Percentiles rank a stretch among this genome's conserved stretches.
Conservation (phyloP, 2,329 filamentous ascomycete genomes). For the Alternaria sp. region DNA sequence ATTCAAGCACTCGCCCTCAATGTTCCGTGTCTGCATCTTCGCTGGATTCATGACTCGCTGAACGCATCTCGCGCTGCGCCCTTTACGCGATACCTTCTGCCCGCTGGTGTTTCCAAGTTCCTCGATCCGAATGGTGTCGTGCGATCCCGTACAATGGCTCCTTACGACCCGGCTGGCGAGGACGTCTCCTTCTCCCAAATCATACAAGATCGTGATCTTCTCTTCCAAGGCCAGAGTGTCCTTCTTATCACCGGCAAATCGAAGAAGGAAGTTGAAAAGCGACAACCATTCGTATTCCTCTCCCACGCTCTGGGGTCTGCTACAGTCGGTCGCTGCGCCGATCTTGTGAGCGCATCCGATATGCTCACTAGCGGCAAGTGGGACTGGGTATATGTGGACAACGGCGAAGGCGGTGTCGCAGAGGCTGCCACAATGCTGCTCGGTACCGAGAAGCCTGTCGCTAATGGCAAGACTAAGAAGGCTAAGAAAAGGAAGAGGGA, state of each 20-base stretch:
- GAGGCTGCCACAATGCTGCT: slow-evolving; percentile 62
- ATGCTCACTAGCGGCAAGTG: slow-evolving; percentile 66
- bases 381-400: slow-evolving; percentile 82
- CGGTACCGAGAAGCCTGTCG: slow-evolving; percentile 20
- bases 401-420: slow-evolving; percentile 65
- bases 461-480: slow-evolving; percentile 32
- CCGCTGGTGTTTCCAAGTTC: slow-evolving; percentile 79
- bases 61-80: slow-evolving; percentile 66
- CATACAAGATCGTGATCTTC: slow-evolving; percentile 58
- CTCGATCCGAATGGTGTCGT: slow-evolving; percentile 71
- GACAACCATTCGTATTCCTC: slow-evolving; percentile 79
- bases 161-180: slow-evolving; percentile 65
- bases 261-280: slow-evolving; percentile 67
- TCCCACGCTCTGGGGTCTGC: slow-evolving; percentile 78
- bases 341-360: slow-evolving; percentile 68
- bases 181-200: slow-evolving; percentile 36
- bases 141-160: slow-evolving; percentile 71
- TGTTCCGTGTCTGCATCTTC: slow-evolving; percentile 81
- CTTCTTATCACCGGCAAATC: slow-evolving; percentile 74
- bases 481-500: slow-evolving; percentile 51
- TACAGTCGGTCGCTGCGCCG: slow-evolving; percentile 68
- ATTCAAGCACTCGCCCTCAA: slow-evolving; percentile 92
- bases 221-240: slow-evolving; percentile 70
- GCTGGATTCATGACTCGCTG: slow-evolving; percentile 81
- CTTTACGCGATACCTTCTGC: slow-evolving; percentile 83